Evolutionary conservation across 1,284 basidiomycete species (phyloP).

Genomic region (Cryptococcus sp.): DNA sequence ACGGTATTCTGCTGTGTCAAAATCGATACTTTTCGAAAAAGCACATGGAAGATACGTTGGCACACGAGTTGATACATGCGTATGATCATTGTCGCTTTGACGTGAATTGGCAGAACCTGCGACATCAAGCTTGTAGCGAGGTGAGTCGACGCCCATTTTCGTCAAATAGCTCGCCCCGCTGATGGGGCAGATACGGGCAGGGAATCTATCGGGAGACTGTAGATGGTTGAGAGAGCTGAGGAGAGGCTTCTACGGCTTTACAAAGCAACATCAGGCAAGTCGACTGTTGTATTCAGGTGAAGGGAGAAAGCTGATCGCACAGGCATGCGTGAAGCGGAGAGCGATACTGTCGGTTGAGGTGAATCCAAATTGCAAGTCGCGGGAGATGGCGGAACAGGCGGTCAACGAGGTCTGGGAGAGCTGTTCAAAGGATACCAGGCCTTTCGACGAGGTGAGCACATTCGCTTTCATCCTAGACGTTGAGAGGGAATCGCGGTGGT

Average conservation of each 20-base stretch:
- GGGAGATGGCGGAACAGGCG: conserved; percentile 70
- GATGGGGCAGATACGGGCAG: conserved; percentile 73
- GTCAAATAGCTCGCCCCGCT: neutral
- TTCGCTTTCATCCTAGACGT: neutral
- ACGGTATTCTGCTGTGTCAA: conserved; percentile 76
- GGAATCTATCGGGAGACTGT: conserved; percentile 89
- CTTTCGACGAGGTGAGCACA: conserved; percentile 80
- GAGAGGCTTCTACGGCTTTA: conserved; percentile 69
- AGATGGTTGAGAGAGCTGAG: conserved; percentile 69
- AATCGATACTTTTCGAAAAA: conserved; percentile 72
- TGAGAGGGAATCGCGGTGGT: neutral
- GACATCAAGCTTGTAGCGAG: conserved; percentile 94
- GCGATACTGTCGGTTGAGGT: conserved; percentile 73
- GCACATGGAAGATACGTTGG: conserved; percentile 87
- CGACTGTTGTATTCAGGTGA: conserved; percentile 3
- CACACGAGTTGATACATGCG: conserved; percentile 94
- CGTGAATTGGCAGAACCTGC: conserved; percentile 81
- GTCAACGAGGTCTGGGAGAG: conserved; percentile 97
- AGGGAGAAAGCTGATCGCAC: conserved; percentile 1
- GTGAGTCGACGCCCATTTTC: conserved; percentile 50
- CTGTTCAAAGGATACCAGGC: conserved; percentile 90
- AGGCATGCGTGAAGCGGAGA: conserved; percentile 84
- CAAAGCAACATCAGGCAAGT: conserved; percentile 85
- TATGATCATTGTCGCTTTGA: conserved; percentile 93
- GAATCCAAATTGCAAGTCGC: conserved; percentile 74